Percentiles rank a stretch among this genome's conserved stretches.
These are phyloP conservation scores for Butyriboletus loyo DNA, from an alignment of 768 basidiomycete genomes.

Conservation along the genomic window DNA sequence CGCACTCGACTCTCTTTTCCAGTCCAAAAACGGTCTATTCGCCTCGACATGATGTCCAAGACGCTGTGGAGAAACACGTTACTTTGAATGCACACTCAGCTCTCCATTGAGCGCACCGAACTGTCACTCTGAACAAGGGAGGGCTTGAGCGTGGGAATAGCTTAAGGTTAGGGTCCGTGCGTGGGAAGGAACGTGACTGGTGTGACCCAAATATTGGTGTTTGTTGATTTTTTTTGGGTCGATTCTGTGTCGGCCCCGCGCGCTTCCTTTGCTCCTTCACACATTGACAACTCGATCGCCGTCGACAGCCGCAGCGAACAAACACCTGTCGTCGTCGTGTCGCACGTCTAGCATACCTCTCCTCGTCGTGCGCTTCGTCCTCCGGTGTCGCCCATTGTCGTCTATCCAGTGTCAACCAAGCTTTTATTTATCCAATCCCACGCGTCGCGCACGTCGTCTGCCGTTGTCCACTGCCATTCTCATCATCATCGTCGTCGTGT, in stretches of 20 bases:
- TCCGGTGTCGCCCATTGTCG: constrained; percentile 24
- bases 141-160: constrained; percentile 31
- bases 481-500: constrained; percentile 27
- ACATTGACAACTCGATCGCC: constrained; percentile 46
- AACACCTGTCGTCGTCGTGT: constrained; percentile 39
- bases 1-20: background rate
- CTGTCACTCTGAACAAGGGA: constrained; percentile 16
- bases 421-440: constrained; percentile 38
- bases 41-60: background rate
- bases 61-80: background rate
- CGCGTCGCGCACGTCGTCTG: constrained; percentile 48
- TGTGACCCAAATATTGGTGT: constrained; percentile 40
- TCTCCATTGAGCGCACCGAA: constrained; percentile 1
- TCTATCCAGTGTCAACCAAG: constrained; percentile 20
- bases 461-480: constrained; percentile 15
- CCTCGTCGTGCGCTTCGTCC: constrained; percentile 18
- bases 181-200: constrained; percentile 35
- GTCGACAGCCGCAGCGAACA: constrained; percentile 45
- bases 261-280: constrained; percentile 45
- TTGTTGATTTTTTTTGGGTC: constrained; percentile 39
- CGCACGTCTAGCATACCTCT: constrained; percentile 27
- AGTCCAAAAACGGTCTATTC: background rate
- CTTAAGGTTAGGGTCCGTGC: constrained; percentile 46
- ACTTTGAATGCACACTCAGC: background rate
- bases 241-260: constrained; percentile 43